Percentiles rank a stretch among this genome's conserved stretches.
Conservation (phyloP, 495 filamentous ascomycete species). For the Parachaetomium inaequale region DNA sequence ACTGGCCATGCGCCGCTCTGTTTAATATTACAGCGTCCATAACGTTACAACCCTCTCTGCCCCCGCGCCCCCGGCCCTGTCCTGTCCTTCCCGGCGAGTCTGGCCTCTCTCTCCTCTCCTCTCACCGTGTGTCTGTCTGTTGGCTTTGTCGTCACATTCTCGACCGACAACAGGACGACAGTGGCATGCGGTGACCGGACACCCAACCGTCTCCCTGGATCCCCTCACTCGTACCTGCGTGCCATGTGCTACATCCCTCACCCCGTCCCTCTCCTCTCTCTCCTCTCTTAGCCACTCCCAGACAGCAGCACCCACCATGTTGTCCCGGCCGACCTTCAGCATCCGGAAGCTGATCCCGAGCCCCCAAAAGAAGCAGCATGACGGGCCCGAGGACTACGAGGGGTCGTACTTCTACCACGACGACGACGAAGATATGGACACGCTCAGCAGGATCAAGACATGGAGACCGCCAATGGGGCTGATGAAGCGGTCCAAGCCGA, state of each 20-base stretch:
- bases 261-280: slow-evolving; percentile 7
- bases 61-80: slow-evolving; percentile 6
- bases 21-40: slow-evolving; percentile 19
- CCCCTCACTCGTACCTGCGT: slow-evolving; percentile 3
- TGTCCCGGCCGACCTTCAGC: slow-evolving; percentile 41
- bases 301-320: slow-evolving; percentile 40
- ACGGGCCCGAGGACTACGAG: slow-evolving; percentile 32
- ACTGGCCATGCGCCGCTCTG: slow-evolving; percentile 19
- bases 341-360: slow-evolving; percentile 44
- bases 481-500: slow-evolving; percentile 33
- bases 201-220: slow-evolving; percentile 6
- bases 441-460: slow-evolving; percentile 29
- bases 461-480: slow-evolving; percentile 29
- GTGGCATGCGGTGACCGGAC: slow-evolving; percentile 14
- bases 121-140: slow-evolving; percentile 11
- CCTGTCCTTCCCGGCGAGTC: slow-evolving; percentile 8
- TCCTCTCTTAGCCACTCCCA: slow-evolving; percentile 3
- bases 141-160: slow-evolving; percentile 9
- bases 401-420: slow-evolving; percentile 33
- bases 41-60: no score
- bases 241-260: slow-evolving; percentile 18
- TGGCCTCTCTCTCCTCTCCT: slow-evolving; percentile 15
- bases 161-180: neutral
- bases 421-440: slow-evolving; percentile 21
- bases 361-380: slow-evolving; percentile 33